A percentile compares a stretch with the other conserved stretches of the same genome.
Evolutionary conservation across 208 protist species (phyloP).

Genomic region (Polymyxa betae): DNA sequence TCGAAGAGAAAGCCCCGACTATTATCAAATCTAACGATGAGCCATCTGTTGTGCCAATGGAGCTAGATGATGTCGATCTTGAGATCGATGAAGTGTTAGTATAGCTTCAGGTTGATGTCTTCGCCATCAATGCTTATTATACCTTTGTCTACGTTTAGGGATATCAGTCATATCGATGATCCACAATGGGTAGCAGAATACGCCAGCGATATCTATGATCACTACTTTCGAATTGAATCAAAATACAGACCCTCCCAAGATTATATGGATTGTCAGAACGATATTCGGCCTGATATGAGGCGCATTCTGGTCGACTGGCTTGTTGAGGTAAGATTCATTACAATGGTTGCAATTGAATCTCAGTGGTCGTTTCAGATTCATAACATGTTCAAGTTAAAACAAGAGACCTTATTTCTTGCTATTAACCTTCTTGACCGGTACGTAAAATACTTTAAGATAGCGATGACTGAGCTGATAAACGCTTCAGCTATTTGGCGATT

Average conservation of each 20-base stretch:
- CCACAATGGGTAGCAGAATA: conserved; percentile 45
- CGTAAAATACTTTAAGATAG: conserved; percentile 69
- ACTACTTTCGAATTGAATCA: not conserved
- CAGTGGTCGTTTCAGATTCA: conserved; percentile 28
- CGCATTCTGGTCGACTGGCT: conserved; percentile 97
- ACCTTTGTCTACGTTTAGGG: not conserved
- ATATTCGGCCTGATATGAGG: conserved; percentile 95
- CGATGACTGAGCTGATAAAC: not conserved
- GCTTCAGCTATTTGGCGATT: not conserved
- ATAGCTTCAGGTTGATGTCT: not conserved
- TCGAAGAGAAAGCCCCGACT: not conserved
- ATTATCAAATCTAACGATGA: not conserved
- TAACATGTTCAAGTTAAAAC: conserved; percentile 86
- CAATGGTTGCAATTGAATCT: conserved; percentile 70
- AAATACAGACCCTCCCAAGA: conserved; percentile 46
- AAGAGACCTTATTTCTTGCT: conserved; percentile 94
- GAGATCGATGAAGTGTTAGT: conserved; percentile 22
- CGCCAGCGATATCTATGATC: conserved; percentile 27
- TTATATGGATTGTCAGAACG: conserved; percentile 77
- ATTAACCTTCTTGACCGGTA: conserved; percentile 95
- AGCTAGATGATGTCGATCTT: conserved; percentile 26
- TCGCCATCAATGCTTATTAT: not conserved
- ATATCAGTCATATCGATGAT: conserved; percentile 17
- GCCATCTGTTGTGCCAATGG: not conserved
- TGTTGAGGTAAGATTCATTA: conserved; percentile 89